phyloP scores from a whole-genome alignment of 2,329 filamentous ascomycete species.

The Calycina herbarum region DNA sequence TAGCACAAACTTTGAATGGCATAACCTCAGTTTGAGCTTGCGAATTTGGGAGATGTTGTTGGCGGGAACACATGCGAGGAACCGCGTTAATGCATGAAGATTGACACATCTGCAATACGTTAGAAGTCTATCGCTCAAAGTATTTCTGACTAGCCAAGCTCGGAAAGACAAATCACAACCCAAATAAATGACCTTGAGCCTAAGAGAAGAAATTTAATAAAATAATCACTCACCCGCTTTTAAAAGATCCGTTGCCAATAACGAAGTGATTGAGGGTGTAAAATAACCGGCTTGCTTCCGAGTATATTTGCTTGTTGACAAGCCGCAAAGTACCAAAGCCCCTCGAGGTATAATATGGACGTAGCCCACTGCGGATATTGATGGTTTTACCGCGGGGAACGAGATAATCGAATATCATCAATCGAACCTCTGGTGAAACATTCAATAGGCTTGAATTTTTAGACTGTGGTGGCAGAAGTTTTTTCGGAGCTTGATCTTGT shows the following conservation, averaged over 20 bases:
- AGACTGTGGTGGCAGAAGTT: too few species aligned
- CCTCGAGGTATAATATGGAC: too few species aligned
- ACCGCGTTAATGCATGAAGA: neutral
- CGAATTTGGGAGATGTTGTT: neutral
- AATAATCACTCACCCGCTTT: neutral
- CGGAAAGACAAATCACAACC: too few species aligned
- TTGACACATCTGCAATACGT: neutral
- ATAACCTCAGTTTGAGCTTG: neutral
- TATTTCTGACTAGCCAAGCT: too few species aligned
- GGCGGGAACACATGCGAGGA: neutral
- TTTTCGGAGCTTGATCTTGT: too few species aligned
- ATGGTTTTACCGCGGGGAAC: neutral
- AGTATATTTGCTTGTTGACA: neutral
- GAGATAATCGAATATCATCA: neutral
- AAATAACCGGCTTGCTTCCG: neutral
- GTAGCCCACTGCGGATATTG: neutral
- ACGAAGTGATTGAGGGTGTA: neutral
- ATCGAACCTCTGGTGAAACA: neutral
- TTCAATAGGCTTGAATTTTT: neutral
- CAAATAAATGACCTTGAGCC: too few species aligned
- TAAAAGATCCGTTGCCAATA: neutral
- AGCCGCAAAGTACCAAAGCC: neutral
- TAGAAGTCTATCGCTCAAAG: too few species aligned
- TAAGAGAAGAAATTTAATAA: neutral
- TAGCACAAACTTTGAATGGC: too few species aligned